A percentile compares a stretch with the other conserved stretches of the same genome.
Conservation (phyloP, 2,329 filamentous ascomycete genomes). For the Hymenoscyphus infarciens region DNA sequence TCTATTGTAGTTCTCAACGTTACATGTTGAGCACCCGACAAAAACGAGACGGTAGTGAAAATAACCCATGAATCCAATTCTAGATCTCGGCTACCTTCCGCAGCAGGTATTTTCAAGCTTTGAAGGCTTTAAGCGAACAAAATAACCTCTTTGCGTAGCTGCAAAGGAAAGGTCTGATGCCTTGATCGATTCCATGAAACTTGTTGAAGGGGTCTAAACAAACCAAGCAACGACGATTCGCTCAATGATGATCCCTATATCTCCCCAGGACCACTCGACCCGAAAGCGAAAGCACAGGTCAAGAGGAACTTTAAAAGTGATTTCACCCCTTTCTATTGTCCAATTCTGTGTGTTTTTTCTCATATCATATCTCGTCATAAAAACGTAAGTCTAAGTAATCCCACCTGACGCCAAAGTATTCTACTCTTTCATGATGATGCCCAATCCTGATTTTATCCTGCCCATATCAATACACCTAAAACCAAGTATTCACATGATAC, state of each 20-base stretch:
- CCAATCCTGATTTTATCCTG: neutral
- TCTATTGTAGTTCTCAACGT: neutral
- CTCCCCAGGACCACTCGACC: neutral
- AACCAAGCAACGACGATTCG: too few relatives aligned
- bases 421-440: neutral
- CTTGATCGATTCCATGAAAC: too few relatives aligned
- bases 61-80: too few relatives aligned
- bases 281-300: neutral
- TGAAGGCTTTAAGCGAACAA: too few relatives aligned
- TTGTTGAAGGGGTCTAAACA: too few relatives aligned
- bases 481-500: slow-evolving; percentile 11
- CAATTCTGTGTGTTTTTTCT: neutral
- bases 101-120: too few relatives aligned
- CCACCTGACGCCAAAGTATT: neutral
- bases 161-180: too few relatives aligned
- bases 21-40: neutral
- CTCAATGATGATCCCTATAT: too few relatives aligned
- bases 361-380: slow-evolving; percentile 1
- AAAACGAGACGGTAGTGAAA: too few relatives aligned
- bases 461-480: neutral
- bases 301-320: neutral
- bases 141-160: too few relatives aligned
- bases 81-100: too few relatives aligned
- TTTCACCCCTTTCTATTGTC: neutral
- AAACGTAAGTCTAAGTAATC: neutral